A percentile compares a stretch with the other conserved stretches of the same genome.
These are phyloP conservation scores for Aspergillus sergii DNA, from an alignment of 2,329 filamentous ascomycete species.

Conservation along the genomic window DNA sequence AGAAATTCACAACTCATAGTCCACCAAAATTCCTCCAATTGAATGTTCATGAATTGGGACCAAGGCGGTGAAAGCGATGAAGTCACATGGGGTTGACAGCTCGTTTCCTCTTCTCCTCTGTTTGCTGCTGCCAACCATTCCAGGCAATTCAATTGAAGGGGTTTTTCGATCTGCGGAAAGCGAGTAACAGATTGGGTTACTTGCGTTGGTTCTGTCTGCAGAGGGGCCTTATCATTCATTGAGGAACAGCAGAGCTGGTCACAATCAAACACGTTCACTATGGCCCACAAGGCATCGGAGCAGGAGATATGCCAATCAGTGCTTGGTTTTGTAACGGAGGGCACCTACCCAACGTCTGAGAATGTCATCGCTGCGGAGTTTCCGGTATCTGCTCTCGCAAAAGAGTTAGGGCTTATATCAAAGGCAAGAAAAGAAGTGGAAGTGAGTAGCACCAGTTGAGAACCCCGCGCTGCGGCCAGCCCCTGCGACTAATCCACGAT, in stretches of 20 bases:
- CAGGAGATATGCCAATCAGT: conserved; percentile 60
- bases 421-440: conserved; percentile 57
- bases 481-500: background rate
- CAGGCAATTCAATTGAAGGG: background rate
- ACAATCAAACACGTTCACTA: conserved; percentile 20
- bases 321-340: conserved; percentile 63
- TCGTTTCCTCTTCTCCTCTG: conserved; percentile 9
- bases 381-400: conserved; percentile 50
- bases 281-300: conserved; percentile 42
- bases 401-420: conserved; percentile 54
- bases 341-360: conserved; percentile 60
- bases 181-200: background rate
- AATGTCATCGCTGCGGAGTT: conserved; percentile 57
- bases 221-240: background rate
- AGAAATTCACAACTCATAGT: background rate
- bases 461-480: background rate
- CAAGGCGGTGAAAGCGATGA: conserved; percentile 31
- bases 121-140: background rate
- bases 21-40: conserved; percentile 1
- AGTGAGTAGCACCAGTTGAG: conserved; percentile 35
- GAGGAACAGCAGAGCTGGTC: background rate
- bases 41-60: background rate
- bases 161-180: background rate
- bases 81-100: conserved; percentile 36
- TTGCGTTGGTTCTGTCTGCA: background rate